These are phyloP conservation scores for Cucumis variabilis DNA, from an alignment of 331 rosid genomes.

Conservation along the genomic window DNA sequence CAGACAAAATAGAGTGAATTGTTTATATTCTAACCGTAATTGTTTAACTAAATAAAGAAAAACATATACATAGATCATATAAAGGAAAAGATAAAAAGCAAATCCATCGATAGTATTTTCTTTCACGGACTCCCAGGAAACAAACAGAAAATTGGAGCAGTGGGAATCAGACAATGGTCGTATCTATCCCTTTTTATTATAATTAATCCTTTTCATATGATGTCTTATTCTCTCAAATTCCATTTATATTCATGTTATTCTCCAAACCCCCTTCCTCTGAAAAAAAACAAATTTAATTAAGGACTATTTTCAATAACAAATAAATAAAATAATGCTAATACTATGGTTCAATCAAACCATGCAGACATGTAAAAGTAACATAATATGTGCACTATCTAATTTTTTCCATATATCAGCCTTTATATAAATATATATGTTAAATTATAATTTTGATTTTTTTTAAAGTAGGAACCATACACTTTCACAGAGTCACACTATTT, in stretches of 20 bases:
- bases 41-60: not conserved
- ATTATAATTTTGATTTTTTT: too few relatives aligned
- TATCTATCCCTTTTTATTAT: not conserved
- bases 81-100: not conserved
- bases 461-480: too few relatives aligned
- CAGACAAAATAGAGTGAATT: too few relatives aligned
- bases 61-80: not conserved
- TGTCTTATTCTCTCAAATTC: not conserved
- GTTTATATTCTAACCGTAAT: too few relatives aligned
- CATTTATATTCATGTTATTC: not conserved
- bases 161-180: not conserved
- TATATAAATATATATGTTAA: too few relatives aligned
- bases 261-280: not conserved
- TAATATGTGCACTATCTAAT: not conserved
- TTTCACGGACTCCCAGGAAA: conserved; percentile 26
- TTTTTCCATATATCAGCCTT: too few relatives aligned
- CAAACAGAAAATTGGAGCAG: conserved; percentile 25
- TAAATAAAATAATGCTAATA: too few relatives aligned
- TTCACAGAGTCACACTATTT: too few relatives aligned
- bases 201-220: not conserved
- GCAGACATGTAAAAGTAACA: conserved; percentile 22
- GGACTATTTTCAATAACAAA: too few relatives aligned
- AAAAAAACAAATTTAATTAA: not conserved
- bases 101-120: not conserved
- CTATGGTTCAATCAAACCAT: not conserved